These are phyloP conservation scores for Podospora sp. DNA, from an alignment of 495 filamentous ascomycete species.

Conservation along the genomic window DNA sequence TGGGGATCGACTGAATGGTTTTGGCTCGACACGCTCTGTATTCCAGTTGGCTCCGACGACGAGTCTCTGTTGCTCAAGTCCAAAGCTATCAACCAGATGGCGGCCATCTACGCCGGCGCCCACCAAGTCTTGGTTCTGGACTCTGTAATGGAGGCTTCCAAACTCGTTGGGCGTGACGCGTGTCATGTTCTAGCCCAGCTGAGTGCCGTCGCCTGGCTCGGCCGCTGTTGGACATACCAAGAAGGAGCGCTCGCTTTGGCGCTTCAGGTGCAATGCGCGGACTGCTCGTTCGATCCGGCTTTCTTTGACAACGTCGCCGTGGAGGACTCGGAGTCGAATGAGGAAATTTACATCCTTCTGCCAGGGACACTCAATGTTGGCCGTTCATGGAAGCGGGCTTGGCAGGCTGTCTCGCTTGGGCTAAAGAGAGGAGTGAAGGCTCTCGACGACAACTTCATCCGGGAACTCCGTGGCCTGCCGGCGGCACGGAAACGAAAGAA, in stretches of 20 bases:
- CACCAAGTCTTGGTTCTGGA: conserved; percentile 8
- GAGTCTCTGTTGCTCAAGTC: background rate
- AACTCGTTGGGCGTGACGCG: background rate
- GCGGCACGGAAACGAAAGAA: background rate
- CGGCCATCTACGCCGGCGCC: conserved; percentile 1
- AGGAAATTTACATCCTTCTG: conserved; percentile 1
- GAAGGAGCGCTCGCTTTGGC: conserved; percentile 10
- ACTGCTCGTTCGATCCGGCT: conserved; percentile 8
- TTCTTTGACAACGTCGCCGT: background rate
- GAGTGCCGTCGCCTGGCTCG: conserved; percentile 2
- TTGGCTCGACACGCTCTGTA: conserved; percentile 15
- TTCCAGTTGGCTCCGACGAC: background rate
- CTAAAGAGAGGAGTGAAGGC: background rate
- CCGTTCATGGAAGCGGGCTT: background rate
- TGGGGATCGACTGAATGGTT: conserved; percentile 14
- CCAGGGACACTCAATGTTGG: background rate
- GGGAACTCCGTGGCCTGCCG: background rate
- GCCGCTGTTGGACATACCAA: conserved; percentile 14
- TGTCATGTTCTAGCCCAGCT: conserved; percentile 3
- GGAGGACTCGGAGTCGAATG: background rate
- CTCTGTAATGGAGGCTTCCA: conserved; percentile 9
- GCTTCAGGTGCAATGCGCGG: conserved; percentile 10
- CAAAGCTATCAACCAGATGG: conserved; percentile 12
- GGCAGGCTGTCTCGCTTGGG: background rate
- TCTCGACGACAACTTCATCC: background rate